Conservation (phyloP, 768 basidiomycete species). For the Leccinum variicolor region DNA sequence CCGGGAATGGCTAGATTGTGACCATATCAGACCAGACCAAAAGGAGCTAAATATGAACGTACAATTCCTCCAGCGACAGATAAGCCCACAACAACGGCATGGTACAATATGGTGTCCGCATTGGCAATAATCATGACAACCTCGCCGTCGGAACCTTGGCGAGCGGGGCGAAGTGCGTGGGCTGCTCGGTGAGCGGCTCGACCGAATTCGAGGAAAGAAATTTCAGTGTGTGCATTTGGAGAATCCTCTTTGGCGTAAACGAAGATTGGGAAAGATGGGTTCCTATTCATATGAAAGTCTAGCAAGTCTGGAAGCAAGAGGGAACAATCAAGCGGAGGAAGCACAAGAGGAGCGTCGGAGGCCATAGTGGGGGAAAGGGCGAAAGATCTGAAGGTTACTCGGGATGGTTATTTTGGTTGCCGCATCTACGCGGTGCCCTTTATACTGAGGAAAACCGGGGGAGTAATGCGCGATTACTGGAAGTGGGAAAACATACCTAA, state of each 20-base stretch:
- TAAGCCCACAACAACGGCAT: constrained; percentile 33
- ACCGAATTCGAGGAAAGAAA: constrained; percentile 28
- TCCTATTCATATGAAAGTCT: constrained; percentile 24
- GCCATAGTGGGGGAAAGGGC: constrained; percentile 4
- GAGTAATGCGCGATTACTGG: background rate
- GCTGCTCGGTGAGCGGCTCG: constrained; percentile 35
- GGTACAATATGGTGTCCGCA: constrained; percentile 34
- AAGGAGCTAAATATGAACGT: constrained; percentile 24
- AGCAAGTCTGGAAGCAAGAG: constrained; percentile 24
- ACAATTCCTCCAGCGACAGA: constrained; percentile 38
- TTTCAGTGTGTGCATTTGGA: constrained; percentile 12
- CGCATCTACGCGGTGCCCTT: background rate
- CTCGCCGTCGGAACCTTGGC: constrained; percentile 18
- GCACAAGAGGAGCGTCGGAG: background rate
- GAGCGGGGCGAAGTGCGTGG: constrained; percentile 36
- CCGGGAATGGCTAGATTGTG: constrained; percentile 30
- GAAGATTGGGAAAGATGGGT: constrained; percentile 23
- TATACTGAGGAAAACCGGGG: background rate
- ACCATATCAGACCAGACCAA: constrained; percentile 14
- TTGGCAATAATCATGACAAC: constrained; percentile 24
- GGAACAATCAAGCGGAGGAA: constrained; percentile 26
- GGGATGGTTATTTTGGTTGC: background rate
- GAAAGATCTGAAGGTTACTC: background rate
- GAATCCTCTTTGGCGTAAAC: constrained; percentile 12
- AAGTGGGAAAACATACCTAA: background rate